Conservation (phyloP, 495 filamentous ascomycete species). For the Aspergillus wentii region DNA sequence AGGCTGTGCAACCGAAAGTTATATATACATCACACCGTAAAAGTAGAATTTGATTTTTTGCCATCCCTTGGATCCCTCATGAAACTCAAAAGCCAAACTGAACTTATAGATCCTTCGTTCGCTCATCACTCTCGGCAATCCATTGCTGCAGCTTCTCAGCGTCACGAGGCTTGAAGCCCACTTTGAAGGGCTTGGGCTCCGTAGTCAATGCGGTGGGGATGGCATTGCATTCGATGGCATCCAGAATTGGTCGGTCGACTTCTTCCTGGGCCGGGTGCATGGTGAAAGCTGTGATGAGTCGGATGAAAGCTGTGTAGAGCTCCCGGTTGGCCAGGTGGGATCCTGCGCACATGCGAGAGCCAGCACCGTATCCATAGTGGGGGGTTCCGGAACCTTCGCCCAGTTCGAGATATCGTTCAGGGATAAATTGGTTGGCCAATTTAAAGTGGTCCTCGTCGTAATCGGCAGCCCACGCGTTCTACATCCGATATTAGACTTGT, state of each 20-base stretch:
- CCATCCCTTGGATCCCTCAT: no score
- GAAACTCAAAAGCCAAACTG: no score
- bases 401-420: constrained; percentile 61
- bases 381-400: constrained; percentile 55
- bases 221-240: constrained; percentile 59
- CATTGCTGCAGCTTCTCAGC: constrained; percentile 37
- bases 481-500: background rate
- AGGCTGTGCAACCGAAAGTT: no score
- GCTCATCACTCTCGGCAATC: constrained; percentile 53
- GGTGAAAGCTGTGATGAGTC: constrained; percentile 63
- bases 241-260: constrained; percentile 49
- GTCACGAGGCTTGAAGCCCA: constrained; percentile 47
- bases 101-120: constrained; percentile 50
- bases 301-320: constrained; percentile 61
- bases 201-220: constrained; percentile 62
- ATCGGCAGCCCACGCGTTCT: constrained; percentile 67
- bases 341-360: constrained; percentile 70
- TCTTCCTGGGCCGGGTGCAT: constrained; percentile 36
- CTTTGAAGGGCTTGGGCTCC: constrained; percentile 67
- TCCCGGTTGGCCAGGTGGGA: constrained; percentile 64
- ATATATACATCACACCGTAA: no score
- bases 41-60: no score
- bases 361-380: constrained; percentile 67
- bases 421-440: constrained; percentile 50
- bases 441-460: constrained; percentile 65